Conservation (phyloP, 306 rosid genomes). For the Prunus campanulata region DNA sequence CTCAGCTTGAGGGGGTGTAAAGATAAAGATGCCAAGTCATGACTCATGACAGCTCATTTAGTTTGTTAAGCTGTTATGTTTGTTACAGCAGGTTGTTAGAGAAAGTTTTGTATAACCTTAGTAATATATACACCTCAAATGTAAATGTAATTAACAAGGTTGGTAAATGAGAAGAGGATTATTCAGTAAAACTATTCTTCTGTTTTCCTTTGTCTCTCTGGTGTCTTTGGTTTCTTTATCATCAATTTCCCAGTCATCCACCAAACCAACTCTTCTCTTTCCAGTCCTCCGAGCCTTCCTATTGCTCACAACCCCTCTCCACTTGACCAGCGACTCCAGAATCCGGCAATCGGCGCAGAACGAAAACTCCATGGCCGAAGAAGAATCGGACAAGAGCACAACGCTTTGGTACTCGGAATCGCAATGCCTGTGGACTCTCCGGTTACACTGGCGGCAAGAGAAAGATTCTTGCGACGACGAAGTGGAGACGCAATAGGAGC, state of each 20-base stretch:
- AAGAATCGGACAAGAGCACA: slow-evolving; percentile 54
- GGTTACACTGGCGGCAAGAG: slow-evolving; percentile 44
- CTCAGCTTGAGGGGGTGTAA: too few relatives aligned
- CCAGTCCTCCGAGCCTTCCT: slow-evolving; percentile 12
- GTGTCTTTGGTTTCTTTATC: too few relatives aligned
- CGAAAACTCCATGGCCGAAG: slow-evolving; percentile 33
- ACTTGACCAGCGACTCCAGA: slow-evolving; percentile 42
- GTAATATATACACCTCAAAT: too few relatives aligned
- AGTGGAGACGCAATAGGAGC: slow-evolving; percentile 61
- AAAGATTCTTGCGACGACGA: slow-evolving; percentile 28
- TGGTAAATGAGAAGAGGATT: too few relatives aligned
- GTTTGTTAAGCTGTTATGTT: too few relatives aligned
- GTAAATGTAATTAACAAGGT: too few relatives aligned
- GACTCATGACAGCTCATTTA: too few relatives aligned
- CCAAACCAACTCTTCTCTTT: slow-evolving; percentile 21
- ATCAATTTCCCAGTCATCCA: slow-evolving; percentile 25
- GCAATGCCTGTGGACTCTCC: slow-evolving; percentile 52
- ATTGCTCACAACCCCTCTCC: slow-evolving; percentile 29
- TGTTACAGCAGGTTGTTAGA: too few relatives aligned
- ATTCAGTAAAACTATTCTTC: too few relatives aligned
- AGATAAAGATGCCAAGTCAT: too few relatives aligned
- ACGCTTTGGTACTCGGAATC: slow-evolving; percentile 29
- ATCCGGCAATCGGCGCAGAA: slow-evolving; percentile 79
- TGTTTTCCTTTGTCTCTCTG: too few relatives aligned
- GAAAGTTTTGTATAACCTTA: too few relatives aligned